Evolutionary conservation across 331 rosid genomes (phyloP), one percentile per base, ranked within the genome.

Genomic region (Ulmus americana): DNA sequence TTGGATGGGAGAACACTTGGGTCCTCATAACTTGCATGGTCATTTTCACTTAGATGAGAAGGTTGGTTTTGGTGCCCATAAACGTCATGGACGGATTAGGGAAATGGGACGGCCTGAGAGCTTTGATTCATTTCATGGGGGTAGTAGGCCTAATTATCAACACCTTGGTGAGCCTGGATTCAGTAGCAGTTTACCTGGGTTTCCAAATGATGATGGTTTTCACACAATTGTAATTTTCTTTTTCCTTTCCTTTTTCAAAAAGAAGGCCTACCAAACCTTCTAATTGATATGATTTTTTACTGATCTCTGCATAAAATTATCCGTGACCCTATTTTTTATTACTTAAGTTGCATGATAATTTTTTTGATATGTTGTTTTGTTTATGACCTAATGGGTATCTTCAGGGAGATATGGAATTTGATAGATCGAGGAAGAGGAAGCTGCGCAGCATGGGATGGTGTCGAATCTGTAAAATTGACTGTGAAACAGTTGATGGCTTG

Each of bases 101-200:
- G 96, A 84, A 65, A 80, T 77, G 61, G 71, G 78, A 55, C 78
- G 86, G 75, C 85, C 80, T 67, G 88, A 87, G 44, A 83, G 74
- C 76, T 85, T 85, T 68, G 91, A 92, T 49, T 63, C 89, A 58
- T 83, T 86, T 70, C 71, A 76, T 53, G 79, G 83, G 68, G 89
- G 86, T 43, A 80, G 70, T 64, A 77, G 88, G 63, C 70, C 84
- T 45, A 81, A 77, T 69, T 83, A 84, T 81, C 89, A 87, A 2
- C 91, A 84, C 57, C 83, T 87, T 74, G 98, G 97, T 69, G 98
- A 94, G 68, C 95, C 97, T 72, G 98, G 97, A 70, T 94, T 94
- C 70, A 79, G 99, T 77, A 94, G 99, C 81, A 87, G 87, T 73
- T 90, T 85, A 82, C 77, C 79, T 58, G 90, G 85, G 45, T 88